Percentiles rank a stretch among this genome's conserved stretches.
Evolutionary conservation across 306 rosid genomes (phyloP).

Genomic region (Cicer judaicum): DNA sequence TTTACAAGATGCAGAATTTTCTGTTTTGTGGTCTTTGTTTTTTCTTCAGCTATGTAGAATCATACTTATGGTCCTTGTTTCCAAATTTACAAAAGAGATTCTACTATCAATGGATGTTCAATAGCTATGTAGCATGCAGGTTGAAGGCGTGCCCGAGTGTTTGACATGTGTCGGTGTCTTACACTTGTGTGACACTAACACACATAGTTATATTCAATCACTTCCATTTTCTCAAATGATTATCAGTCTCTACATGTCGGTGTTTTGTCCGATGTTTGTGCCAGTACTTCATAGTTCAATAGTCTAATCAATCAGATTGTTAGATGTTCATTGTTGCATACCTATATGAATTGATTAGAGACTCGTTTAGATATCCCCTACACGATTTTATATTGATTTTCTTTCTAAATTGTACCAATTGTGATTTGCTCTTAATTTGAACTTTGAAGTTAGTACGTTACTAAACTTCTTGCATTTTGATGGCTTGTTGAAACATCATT

Average conservation of each 20-base stretch:
- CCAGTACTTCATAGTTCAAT: background rate
- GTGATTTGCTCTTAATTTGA: background rate
- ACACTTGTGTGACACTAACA: no score
- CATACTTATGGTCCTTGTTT: background rate
- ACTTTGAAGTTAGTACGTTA: background rate
- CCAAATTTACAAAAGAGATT: background rate
- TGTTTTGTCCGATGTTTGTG: no score
- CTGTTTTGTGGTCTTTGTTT: background rate
- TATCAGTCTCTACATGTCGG: no score
- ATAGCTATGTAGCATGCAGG: no score
- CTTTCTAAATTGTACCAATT: background rate
- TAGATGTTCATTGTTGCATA: slow-evolving; percentile 10
- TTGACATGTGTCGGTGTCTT: no score
- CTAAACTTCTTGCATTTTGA: no score
- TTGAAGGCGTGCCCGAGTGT: no score
- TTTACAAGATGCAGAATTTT: background rate
- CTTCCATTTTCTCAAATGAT: no score
- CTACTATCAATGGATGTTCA: background rate
- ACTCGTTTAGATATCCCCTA: background rate
- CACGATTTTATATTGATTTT: background rate
- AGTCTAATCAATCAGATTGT: background rate
- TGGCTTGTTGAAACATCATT: no score
- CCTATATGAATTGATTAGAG: background rate
- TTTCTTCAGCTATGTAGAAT: background rate
- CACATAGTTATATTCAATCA: no score